Base-by-base conservation (phyloP, 2,329 filamentous ascomycete genomes). In the Xylariaceae sp. region DNA sequence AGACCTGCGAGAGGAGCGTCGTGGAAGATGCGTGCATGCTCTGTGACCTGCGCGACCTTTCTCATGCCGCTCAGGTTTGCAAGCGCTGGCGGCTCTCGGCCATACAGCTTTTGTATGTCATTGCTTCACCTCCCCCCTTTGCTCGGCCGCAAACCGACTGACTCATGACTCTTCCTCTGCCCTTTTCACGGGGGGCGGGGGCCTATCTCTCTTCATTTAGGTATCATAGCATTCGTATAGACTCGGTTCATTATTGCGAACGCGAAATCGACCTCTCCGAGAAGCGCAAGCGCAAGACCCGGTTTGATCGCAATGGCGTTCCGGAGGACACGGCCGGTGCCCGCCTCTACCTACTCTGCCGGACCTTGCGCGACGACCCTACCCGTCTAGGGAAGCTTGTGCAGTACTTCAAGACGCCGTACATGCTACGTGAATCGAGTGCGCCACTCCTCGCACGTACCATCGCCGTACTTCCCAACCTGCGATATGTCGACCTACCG, bases 241-340 rank as follows among this genome's bases (percentile, higher is more conserved):
- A 97, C 60, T 78, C 85, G 13, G 89, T 96, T 21, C 90, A 97
- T 65, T 96, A 95, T 66, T 97, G 90, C 69, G 80, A 85, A 48
- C 83, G 85, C 53, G 90, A 97, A 63, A 82, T 85, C 43, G 70
- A 84, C 52, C 76, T 95, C 24, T 78, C 85, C 37, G 86, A 90
- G 52, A 81, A 77, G 60, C 83, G 89, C 47, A 88, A 85, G 60
- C 81, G 81, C 46, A 76, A 76, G 43, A 82, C 81, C 24, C 78
- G 81, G 54, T 83, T 87, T 59, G 74, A 86, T 59, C 75, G 83
- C 57, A 88, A 89, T 60, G 84, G 81, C 46, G 80, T 88, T 44
- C 83, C 86, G 7, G 81, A 89, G 54, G 88, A 96, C 62, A 79
- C 85, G 3, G 81, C 89, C 4, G 76, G 81, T 47, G 76, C 77